Conservation (phyloP, 306 rosid genomes). For the Sphenostylis stenocarpa region DNA sequence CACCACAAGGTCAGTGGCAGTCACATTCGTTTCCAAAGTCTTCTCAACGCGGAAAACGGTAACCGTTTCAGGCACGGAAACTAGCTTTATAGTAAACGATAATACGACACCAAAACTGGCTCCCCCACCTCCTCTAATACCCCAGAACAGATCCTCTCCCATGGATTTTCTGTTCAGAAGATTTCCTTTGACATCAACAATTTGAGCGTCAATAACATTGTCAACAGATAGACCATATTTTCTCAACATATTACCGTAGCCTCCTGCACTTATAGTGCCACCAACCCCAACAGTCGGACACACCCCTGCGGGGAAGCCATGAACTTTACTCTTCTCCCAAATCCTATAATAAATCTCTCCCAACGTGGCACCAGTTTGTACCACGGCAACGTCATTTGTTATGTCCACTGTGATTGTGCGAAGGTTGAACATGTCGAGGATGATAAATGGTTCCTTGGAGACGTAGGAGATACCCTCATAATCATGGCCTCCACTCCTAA, state of each 20-base stretch:
- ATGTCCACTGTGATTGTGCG: slow-evolving; percentile 23
- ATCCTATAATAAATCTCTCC: slow-evolving; percentile 43
- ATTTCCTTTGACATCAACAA: slow-evolving; percentile 40
- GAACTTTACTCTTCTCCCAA: slow-evolving; percentile 38
- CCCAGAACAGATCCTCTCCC: slow-evolving; percentile 49
- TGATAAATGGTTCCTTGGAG: slow-evolving; percentile 29
- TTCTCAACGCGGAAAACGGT: slow-evolving; percentile 25
- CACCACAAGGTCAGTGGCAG: slow-evolving; percentile 32
- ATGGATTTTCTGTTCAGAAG: slow-evolving; percentile 28
- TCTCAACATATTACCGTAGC: slow-evolving; percentile 39
- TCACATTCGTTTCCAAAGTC: slow-evolving; percentile 9
- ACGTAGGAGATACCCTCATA: slow-evolving; percentile 37
- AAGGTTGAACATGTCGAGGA: slow-evolving; percentile 40
- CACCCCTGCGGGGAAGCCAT: slow-evolving; percentile 39
- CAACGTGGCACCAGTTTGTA: slow-evolving; percentile 37
- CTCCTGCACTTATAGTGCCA: slow-evolving; percentile 39
- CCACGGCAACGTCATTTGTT: not conserved
- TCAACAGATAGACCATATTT: slow-evolving; percentile 36
- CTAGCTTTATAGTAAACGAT: slow-evolving; percentile 35
- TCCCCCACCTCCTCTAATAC: slow-evolving; percentile 45
- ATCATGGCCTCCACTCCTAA: slow-evolving; percentile 49
- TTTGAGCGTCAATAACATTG: slow-evolving; percentile 31
- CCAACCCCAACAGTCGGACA: slow-evolving; percentile 45
- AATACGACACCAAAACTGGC: slow-evolving; percentile 41
- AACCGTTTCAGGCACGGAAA: slow-evolving; percentile 31